Conservation (phyloP, 2,329 filamentous ascomycete species). For the Xylaria hypoxylon region DNA sequence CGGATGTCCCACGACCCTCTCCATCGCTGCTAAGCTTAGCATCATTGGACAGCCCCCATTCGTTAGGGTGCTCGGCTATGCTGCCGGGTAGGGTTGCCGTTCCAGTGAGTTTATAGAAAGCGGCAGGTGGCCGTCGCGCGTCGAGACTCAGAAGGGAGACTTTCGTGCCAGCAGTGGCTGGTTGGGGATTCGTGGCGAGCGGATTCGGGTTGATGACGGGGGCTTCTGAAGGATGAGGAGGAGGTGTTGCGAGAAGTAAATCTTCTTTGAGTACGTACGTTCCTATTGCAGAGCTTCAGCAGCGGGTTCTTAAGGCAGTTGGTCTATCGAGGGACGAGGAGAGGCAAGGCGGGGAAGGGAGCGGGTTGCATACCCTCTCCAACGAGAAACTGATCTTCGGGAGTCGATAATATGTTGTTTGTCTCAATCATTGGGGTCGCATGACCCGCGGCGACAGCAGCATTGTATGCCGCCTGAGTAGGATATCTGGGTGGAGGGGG, state of each 20-base stretch:
- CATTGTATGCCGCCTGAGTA: constrained; percentile 77
- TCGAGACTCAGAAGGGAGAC: constrained; percentile 81
- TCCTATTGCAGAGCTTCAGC: constrained; percentile 62
- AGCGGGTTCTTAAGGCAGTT: not conserved
- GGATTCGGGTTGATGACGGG: constrained; percentile 90
- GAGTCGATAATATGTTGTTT: constrained; percentile 87
- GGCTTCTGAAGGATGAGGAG: constrained; percentile 93
- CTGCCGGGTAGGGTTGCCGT: constrained; percentile 63
- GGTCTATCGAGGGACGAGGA: not conserved
- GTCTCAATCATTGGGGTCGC: constrained; percentile 87
- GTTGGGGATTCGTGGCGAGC: constrained; percentile 83
- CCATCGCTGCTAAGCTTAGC: constrained; percentile 67
- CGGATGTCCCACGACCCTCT: constrained; percentile 64
- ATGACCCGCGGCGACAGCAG: constrained; percentile 74
- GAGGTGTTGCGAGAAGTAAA: constrained; percentile 90
- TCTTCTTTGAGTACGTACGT: constrained; percentile 93
- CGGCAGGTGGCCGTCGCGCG: constrained; percentile 65
- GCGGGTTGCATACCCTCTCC: constrained; percentile 77
- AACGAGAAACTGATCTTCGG: constrained; percentile 89
- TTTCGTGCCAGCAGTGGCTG: constrained; percentile 87
- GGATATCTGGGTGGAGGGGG: constrained; percentile 90
- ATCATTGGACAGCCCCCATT: constrained; percentile 70
- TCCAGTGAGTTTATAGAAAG: constrained; percentile 66
- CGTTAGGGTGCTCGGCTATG: constrained; percentile 72
- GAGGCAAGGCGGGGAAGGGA: not conserved